Percentiles rank a stretch among this genome's conserved stretches.
These are phyloP conservation scores for Malus hybrid DNA, from an alignment of 331 rosid genomes.

Conservation along the genomic window DNA sequence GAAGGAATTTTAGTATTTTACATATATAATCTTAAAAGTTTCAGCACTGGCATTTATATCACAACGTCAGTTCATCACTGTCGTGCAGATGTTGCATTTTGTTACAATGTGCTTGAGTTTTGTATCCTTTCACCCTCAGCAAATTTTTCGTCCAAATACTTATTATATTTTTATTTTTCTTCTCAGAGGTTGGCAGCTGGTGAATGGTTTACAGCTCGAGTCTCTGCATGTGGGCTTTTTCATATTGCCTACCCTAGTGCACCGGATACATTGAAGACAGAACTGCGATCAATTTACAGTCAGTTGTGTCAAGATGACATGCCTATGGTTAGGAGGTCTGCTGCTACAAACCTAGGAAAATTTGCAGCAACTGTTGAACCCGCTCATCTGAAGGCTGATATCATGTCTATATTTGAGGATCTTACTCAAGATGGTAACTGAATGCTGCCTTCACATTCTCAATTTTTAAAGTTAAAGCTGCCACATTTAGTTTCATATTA, in stretches of 20 bases:
- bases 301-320: slow-evolving; percentile 97
- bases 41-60: neutral
- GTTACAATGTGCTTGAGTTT: neutral
- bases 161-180: neutral
- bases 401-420: slow-evolving; percentile 84
- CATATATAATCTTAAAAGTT: neutral
- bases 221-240: slow-evolving; percentile 92
- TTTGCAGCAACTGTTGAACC: slow-evolving; percentile 93
- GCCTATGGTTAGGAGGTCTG: slow-evolving; percentile 99
- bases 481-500: neutral
- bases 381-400: slow-evolving; percentile 73
- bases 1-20: neutral
- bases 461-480: too few species aligned
- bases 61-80: neutral
- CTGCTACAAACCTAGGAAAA: slow-evolving; percentile 93
- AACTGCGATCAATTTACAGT: slow-evolving; percentile 73
- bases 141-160: neutral
- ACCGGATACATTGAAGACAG: slow-evolving; percentile 64
- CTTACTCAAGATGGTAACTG: slow-evolving; percentile 86
- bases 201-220: slow-evolving; percentile 99
- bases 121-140: neutral
- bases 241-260: slow-evolving; percentile 93
- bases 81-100: neutral
- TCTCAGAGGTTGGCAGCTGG: slow-evolving; percentile 92
- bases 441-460: neutral